phyloP scores from a whole-genome alignment of 352 stramenopile species.

The Globisporangium cylindrosporum region DNA sequence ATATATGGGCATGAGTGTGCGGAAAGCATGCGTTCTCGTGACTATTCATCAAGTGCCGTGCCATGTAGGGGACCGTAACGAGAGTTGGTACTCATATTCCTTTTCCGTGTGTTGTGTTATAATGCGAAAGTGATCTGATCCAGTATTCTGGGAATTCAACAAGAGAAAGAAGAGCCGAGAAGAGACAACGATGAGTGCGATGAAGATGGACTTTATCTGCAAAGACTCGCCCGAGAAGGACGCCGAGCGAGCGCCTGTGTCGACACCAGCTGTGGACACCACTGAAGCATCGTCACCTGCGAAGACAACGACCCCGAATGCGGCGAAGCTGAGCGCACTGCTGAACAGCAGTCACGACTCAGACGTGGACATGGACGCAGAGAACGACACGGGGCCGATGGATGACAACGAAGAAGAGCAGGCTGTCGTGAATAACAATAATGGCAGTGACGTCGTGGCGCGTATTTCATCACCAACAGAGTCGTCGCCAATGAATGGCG shows the following conservation, averaged over 20 bases:
- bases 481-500: conserved; percentile 22
- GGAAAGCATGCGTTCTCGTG: too few species aligned
- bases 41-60: too few species aligned
- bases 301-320: conserved; percentile 21
- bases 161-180: neutral
- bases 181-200: conserved; percentile 47
- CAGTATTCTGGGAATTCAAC: neutral
- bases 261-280: conserved; percentile 1
- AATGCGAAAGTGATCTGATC: neutral
- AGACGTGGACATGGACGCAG: conserved; percentile 29
- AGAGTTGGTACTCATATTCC: too few species aligned
- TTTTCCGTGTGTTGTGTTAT: neutral
- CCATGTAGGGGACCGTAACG: too few species aligned
- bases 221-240: conserved; percentile 40
- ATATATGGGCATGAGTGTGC: too few species aligned
- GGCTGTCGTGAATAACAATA: neutral
- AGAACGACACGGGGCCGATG: conserved; percentile 19
- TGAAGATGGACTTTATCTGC: conserved; percentile 86
- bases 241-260: neutral
- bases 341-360: conserved; percentile 36
- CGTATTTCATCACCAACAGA: conserved; percentile 12
- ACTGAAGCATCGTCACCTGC: neutral
- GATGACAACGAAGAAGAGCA: conserved; percentile 12
- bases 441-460: neutral
- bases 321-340: conserved; percentile 34